Conservation (phyloP, 129 eudicot genomes). For the Gnaphalium uliginosum region DNA sequence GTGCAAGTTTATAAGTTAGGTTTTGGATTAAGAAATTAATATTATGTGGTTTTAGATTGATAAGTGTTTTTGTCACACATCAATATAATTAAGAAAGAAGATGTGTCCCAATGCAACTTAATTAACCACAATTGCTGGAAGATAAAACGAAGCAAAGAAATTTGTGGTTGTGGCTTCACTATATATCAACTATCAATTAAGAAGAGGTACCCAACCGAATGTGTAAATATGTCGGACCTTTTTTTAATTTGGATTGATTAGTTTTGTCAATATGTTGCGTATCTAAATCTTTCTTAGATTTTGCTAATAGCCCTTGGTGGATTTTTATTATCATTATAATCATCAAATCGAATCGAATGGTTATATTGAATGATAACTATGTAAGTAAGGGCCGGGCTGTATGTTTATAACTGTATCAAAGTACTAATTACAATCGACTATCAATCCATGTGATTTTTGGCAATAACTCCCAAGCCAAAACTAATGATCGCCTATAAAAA, state of each 20-base stretch:
- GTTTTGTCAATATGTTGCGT: not conserved
- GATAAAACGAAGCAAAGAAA: not conserved
- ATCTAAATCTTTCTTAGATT: no score
- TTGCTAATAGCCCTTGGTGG: no score
- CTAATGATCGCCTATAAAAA: not conserved
- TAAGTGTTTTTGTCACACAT: not conserved
- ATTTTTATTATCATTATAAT: no score
- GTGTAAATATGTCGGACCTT: not conserved
- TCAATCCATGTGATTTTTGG: no score
- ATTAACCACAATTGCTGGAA: not conserved
- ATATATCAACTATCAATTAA: not conserved
- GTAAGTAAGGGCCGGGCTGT: no score
- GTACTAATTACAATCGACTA: no score
- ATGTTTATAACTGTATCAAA: no score
- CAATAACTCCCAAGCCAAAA: not conserved
- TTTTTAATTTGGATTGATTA: no score
- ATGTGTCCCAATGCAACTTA: not conserved
- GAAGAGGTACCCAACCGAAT: not conserved
- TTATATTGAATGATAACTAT: no score
- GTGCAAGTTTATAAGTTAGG: not conserved
- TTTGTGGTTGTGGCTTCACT: not conserved
- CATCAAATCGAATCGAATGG: no score
- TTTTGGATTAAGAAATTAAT: not conserved
- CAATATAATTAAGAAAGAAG: not conserved
- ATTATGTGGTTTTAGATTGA: not conserved